Percentiles rank a stretch among this genome's conserved stretches.
phyloP scores from a whole-genome alignment of 192 early-diverging fungal genomes.

The Umbelopsis sp. region DNA sequence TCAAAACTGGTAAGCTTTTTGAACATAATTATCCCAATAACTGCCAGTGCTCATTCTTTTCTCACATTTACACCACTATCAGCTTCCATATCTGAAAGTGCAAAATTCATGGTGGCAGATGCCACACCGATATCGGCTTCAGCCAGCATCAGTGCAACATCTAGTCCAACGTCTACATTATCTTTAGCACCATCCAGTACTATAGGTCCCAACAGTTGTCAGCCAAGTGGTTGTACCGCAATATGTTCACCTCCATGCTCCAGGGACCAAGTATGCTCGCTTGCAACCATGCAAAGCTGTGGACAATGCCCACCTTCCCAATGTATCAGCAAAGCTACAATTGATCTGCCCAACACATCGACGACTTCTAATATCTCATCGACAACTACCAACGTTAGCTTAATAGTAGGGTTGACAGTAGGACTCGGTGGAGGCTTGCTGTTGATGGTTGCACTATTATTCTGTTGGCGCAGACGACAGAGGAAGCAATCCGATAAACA shows the following conservation, averaged over 20 bases:
- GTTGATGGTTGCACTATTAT: background rate
- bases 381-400: background rate
- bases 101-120: background rate
- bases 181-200: background rate
- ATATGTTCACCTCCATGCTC: slow-evolving; percentile 22
- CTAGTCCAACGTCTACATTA: background rate
- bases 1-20: background rate
- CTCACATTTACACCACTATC: no score
- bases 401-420: slow-evolving; percentile 1
- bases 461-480: background rate
- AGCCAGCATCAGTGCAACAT: background rate
- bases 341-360: background rate
- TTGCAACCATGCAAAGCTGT: slow-evolving; percentile 27
- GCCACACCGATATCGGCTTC: background rate
- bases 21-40: background rate
- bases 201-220: slow-evolving; percentile 14
- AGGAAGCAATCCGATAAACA: background rate
- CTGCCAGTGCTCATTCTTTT: background rate
- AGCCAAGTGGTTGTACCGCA: slow-evolving; percentile 8
- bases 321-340: slow-evolving; percentile 21
- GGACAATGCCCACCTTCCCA: slow-evolving; percentile 27
- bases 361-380: background rate
- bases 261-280: slow-evolving; percentile 21
- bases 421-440: slow-evolving; percentile 3
- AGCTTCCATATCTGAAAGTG: background rate